Percentiles rank a stretch among this genome's conserved stretches.
phyloP scores from a whole-genome alignment of 805 yeast species.

The Ogataea pignaliae region DNA sequence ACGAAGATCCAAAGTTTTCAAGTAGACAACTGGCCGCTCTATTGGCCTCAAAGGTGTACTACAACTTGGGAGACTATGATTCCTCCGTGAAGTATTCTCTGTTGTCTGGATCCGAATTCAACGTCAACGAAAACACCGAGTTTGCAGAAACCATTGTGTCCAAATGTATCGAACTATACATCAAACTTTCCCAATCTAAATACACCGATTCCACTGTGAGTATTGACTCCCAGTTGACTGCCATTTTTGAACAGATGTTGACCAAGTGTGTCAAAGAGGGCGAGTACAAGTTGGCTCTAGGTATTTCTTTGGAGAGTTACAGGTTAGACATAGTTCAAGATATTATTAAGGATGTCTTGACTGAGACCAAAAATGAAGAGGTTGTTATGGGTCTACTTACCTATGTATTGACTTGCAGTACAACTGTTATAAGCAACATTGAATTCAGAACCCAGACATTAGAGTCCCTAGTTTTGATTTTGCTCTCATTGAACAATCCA shows the following conservation, averaged over 20 bases:
- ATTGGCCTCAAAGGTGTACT: conserved; percentile 83
- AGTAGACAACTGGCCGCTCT: conserved; percentile 83
- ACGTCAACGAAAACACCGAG: conserved; percentile 72
- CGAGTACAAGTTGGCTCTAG: conserved; percentile 79
- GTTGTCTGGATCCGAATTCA: conserved; percentile 75
- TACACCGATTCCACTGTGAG: conserved; percentile 29
- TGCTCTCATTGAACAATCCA: conserved; percentile 54
- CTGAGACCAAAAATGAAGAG: conserved; percentile 42
- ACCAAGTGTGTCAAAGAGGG: conserved; percentile 66
- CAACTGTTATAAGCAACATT: conserved; percentile 60
- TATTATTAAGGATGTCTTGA: conserved; percentile 42
- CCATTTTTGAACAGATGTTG: conserved; percentile 83
- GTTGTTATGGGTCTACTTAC: conserved; percentile 51
- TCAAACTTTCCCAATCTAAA: conserved; percentile 51
- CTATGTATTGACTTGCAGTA: conserved; percentile 72
- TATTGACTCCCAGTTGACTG: conserved; percentile 59
- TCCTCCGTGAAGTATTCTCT: conserved; percentile 86
- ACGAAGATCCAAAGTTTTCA: conserved; percentile 71
- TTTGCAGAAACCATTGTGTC: conserved; percentile 91
- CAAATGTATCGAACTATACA: conserved; percentile 84
- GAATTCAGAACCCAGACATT: conserved; percentile 64
- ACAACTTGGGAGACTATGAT: conserved; percentile 91
- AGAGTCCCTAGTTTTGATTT: conserved; percentile 54
- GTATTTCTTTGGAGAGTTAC: conserved; percentile 84
- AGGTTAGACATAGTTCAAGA: conserved; percentile 74